Conservation (phyloP, 176 grass and related monocot species). For the Luzula sylvatica region DNA sequence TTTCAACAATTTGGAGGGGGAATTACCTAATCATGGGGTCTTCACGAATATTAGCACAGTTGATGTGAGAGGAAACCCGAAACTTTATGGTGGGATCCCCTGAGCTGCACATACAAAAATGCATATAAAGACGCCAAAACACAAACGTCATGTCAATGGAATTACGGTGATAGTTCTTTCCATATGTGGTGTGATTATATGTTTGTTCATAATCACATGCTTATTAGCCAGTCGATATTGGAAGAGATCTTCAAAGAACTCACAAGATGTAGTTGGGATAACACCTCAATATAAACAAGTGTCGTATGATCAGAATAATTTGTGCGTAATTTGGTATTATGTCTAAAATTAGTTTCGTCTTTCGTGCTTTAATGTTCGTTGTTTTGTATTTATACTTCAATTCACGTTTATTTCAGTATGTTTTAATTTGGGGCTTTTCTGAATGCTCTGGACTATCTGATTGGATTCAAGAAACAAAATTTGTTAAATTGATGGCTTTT, state of each 20-base stretch:
- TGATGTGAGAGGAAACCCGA: constrained; percentile 13
- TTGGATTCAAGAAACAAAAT: too few relatives aligned
- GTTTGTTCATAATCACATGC: constrained; percentile 7
- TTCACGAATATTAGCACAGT: constrained; percentile 1
- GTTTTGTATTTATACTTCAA: too few relatives aligned
- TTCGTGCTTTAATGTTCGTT: too few relatives aligned
- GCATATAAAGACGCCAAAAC: not conserved
- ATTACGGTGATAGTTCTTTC: not conserved
- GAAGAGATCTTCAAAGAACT: not conserved
- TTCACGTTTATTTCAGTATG: too few relatives aligned
- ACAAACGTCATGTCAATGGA: not conserved
- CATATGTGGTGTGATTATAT: constrained; percentile 5
- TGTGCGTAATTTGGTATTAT: too few relatives aligned
- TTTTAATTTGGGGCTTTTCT: too few relatives aligned
- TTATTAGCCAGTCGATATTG: not conserved
- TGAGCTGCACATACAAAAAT: constrained; percentile 17
- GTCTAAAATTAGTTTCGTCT: too few relatives aligned
- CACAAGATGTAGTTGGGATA: not conserved
- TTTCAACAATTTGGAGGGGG: constrained; percentile 23
- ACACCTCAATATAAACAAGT: constrained; percentile 11
- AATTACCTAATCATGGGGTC: constrained; percentile 12
- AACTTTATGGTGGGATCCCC: constrained; percentile 25
- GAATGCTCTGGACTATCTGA: too few relatives aligned
- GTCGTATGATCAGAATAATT: constrained; percentile 27
- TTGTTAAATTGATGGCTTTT: too few relatives aligned